Base-by-base conservation (phyloP, 2,329 filamentous ascomycete genomes). In the Didymellaceae sp. region DNA sequence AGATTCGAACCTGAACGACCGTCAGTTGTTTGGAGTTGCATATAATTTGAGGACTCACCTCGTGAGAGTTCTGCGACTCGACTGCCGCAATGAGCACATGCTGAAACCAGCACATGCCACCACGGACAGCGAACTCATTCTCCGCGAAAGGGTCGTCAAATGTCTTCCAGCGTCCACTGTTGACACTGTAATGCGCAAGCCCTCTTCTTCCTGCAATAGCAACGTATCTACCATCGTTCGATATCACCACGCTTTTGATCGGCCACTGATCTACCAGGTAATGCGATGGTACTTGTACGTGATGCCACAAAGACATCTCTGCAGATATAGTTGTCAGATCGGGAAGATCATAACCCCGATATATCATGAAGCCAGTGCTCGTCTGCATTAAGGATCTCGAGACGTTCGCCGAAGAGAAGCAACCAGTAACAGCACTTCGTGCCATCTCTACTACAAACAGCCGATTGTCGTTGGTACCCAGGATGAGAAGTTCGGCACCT, bases 51-150 rank as follows among this genome's bases (percentile, higher is more conserved):
- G n/a, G n/a, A 7, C 69, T 50, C 73, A 84, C 82, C 77, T 96
- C 89, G 64, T 91, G 91, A 17, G 86, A 86, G 59, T 86, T 84
- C 60, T 89, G 89, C 45, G 85, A 86, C 73, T 99, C 94, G n/a
- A 97, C 87, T 4, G 93, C 91, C 30, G 91, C 92, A 47, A 97
- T 90, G 14, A 99, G 80, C 24, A 97, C 89, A 74, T 99, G 93
- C 60, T 96, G 91, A 69, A 96, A 92, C 94, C 94, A 99, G 71
- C 93, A 97, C 92, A 99, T 96, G 6, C 94, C 94, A 39, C 94
- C 94, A 56, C 92, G 82, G 11, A 99, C 90, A 18, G 91, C 86
- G 68, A 99, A 99, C 56, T 92, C 90, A 63, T 92, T 91, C 73
- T 97, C 94, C 66, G 87, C 83, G 22, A 82, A 84, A 20, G 86